A percentile compares a stretch with the other conserved stretches of the same genome.
These are phyloP conservation scores for Tagetes erecta DNA, from an alignment of 129 eudicot genomes.

Conservation along the genomic window DNA sequence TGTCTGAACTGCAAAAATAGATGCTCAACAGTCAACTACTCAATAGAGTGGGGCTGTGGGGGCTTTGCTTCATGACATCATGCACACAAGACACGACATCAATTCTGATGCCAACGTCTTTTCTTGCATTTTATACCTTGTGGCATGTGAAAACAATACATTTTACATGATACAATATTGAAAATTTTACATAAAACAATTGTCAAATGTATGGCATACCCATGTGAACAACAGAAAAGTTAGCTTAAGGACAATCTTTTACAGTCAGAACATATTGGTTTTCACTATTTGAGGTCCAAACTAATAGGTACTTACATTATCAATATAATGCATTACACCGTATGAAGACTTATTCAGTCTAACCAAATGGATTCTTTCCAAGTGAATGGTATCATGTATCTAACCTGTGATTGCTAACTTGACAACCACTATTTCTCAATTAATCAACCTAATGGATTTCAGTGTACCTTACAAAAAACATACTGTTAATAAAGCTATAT, in stretches of 20 bases:
- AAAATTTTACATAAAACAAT: not conserved
- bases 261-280: constrained; percentile 4
- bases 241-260: constrained; percentile 18
- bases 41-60: not conserved
- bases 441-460: not conserved
- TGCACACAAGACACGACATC: not conserved
- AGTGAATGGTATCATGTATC: not conserved
- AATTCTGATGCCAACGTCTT: not conserved
- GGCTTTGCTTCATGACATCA: not conserved
- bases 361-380: not conserved
- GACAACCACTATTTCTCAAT: not conserved
- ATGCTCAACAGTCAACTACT: not conserved
- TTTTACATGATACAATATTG: constrained; percentile 9
- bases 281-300: constrained; percentile 12
- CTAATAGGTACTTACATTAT: not conserved
- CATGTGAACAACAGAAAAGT: not conserved
- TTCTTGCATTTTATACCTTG: not conserved
- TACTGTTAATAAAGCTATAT: not conserved
- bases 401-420: not conserved
- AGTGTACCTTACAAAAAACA: not conserved
- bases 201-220: constrained; percentile 5
- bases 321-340: not conserved
- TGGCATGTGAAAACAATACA: not conserved
- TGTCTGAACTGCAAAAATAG: not conserved
- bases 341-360: not conserved